Percentiles rank a stretch among this genome's conserved stretches.
Evolutionary conservation across 257 asterid genomes (phyloP).

Genomic region (Ehretia macrophylla): DNA sequence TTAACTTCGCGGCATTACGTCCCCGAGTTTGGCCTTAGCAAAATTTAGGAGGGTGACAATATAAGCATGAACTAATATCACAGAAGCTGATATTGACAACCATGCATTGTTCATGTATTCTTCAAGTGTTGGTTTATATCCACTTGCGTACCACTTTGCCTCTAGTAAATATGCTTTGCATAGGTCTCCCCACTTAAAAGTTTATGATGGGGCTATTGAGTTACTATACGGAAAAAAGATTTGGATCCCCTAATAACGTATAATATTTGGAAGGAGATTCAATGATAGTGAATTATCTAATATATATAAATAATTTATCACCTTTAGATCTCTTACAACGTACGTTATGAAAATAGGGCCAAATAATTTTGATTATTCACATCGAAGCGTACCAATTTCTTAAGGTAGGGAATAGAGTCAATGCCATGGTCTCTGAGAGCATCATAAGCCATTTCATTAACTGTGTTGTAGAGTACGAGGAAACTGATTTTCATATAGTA

Average conservation of each 20-base stretch:
- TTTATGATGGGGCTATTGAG: too few relatives aligned
- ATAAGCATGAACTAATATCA: slow-evolving; percentile 32
- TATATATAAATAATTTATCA: too few relatives aligned
- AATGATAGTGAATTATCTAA: too few relatives aligned
- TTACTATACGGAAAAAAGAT: too few relatives aligned
- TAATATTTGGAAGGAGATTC: too few relatives aligned
- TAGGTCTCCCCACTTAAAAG: slow-evolving; percentile 18
- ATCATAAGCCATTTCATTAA: slow-evolving; percentile 9
- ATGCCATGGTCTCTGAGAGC: slow-evolving; percentile 10
- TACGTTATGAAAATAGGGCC: too few relatives aligned
- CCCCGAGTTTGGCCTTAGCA: too few relatives aligned
- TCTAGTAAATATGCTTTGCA: slow-evolving; percentile 20
- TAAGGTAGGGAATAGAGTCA: slow-evolving; percentile 10
- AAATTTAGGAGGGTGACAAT: too few relatives aligned
- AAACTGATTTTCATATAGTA: slow-evolving; percentile 3
- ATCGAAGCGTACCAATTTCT: slow-evolving; percentile 16
- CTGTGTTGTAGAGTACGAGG: neutral
- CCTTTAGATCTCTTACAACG: too few relatives aligned
- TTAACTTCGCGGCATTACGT: too few relatives aligned
- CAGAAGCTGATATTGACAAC: slow-evolving; percentile 38
- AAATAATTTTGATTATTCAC: too few relatives aligned
- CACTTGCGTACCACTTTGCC: slow-evolving; percentile 25
- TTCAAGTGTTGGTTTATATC: slow-evolving; percentile 19
- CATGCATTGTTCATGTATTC: slow-evolving; percentile 27
- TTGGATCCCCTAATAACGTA: too few relatives aligned